Evolutionary conservation across 1,284 basidiomycete genomes (phyloP).

Genomic region (Tetrapyrgos nigripes): DNA sequence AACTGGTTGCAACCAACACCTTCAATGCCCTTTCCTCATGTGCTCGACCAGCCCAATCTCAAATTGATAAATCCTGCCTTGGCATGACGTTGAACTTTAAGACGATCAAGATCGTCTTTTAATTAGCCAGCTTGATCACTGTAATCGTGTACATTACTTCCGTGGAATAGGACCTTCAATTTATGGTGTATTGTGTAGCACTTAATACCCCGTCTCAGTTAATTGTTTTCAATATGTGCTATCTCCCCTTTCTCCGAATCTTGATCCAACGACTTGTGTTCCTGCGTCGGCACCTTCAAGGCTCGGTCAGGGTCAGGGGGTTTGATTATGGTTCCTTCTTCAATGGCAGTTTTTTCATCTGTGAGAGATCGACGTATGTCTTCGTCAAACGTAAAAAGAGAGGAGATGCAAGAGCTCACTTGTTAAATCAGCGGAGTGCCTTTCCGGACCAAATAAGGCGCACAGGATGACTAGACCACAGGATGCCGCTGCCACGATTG

Average conservation of each 20-base stretch:
- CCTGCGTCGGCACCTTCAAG: too few species aligned
- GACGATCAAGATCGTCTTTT: too few species aligned
- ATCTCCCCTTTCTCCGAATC: neutral
- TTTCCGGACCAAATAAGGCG: slow-evolving; percentile 14
- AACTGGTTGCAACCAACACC: slow-evolving; percentile 91
- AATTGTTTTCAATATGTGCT: neutral
- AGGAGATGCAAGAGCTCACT: neutral
- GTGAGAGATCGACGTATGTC: too few species aligned
- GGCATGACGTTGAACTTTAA: slow-evolving; percentile 2
- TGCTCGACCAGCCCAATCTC: slow-evolving; percentile 52
- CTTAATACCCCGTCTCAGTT: too few species aligned
- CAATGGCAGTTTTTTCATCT: neutral
- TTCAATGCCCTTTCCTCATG: slow-evolving; percentile 79
- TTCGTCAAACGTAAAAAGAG: neutral
- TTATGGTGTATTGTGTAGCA: too few species aligned
- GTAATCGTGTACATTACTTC: too few species aligned
- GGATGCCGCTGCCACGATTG: slow-evolving; percentile 20
- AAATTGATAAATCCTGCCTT: slow-evolving; percentile 15
- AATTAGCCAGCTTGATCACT: too few species aligned
- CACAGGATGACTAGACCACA: slow-evolving; percentile 17
- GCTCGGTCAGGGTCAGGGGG: too few species aligned
- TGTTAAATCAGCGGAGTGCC: neutral
- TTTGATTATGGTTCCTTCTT: neutral
- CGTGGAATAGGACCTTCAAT: too few species aligned
- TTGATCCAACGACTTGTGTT: too few species aligned